Percentiles rank a stretch among this genome's conserved stretches.
Evolutionary conservation across 495 filamentous ascomycete genomes (phyloP).

Genomic region (Choiromyces venosus): DNA sequence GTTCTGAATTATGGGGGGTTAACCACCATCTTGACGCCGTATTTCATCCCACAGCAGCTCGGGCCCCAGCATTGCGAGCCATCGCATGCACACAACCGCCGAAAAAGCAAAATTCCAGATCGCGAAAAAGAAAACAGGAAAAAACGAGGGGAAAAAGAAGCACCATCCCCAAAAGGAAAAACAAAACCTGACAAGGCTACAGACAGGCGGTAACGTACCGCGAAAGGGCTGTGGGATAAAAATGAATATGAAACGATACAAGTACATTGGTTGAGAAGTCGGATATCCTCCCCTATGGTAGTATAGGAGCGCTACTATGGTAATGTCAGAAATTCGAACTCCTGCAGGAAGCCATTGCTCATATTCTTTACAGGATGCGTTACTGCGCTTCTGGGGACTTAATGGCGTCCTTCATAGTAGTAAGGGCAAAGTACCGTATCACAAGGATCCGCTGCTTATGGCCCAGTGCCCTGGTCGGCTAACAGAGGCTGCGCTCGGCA

Average conservation of each 20-base stretch:
- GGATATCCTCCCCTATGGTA: not conserved
- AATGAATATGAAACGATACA: not conserved
- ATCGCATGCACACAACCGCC: slow-evolving; percentile 7
- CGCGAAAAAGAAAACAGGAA: slow-evolving; percentile 8
- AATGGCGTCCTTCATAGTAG: not conserved
- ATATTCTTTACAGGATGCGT: not conserved
- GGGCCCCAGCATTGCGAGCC: not conserved
- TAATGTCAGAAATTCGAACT: not conserved
- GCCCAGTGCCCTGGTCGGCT: not conserved
- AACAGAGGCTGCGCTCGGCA: not conserved
- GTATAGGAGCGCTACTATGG: not conserved
- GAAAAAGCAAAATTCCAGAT: slow-evolving; percentile 20
- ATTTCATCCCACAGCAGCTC: not conserved
- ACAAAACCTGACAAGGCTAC: slow-evolving; percentile 3
- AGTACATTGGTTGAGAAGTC: not conserved
- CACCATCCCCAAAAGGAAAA: not conserved
- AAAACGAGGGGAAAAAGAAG: not conserved
- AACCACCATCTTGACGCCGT: not conserved
- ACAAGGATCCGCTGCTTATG: not conserved
- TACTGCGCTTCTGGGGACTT: not conserved
- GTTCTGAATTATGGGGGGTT: not conserved
- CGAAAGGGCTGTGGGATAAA: not conserved
- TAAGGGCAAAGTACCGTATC: not conserved
- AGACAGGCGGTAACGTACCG: not conserved
- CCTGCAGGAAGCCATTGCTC: not conserved